Conservation (phyloP, 768 basidiomycete genomes). For the Pseudohyphozyma bogoriensis region DNA sequence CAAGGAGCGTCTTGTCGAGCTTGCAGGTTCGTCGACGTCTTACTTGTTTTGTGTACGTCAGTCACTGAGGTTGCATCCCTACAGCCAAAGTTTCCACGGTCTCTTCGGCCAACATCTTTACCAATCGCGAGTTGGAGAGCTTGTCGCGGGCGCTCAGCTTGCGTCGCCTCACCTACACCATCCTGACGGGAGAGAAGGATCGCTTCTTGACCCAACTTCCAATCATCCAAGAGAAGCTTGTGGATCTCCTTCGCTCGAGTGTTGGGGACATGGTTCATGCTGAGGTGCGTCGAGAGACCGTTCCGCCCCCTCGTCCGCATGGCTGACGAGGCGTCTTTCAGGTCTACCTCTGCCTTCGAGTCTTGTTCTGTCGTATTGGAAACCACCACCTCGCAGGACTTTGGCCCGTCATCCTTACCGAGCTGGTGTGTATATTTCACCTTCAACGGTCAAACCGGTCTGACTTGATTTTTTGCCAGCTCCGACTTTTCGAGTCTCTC, state of each 20-base stretch:
- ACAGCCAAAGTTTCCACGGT: conserved; percentile 54
- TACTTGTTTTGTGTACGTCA: too few relatives aligned
- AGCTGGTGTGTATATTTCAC: conserved; percentile 51
- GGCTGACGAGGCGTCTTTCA: conserved; percentile 14
- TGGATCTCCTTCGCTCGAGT: conserved; percentile 70
- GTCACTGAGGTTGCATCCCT: neutral
- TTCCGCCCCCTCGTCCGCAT: neutral
- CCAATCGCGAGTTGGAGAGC: conserved; percentile 90
- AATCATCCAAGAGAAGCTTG: conserved; percentile 90
- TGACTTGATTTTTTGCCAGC: conserved; percentile 43
- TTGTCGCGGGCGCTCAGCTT: conserved; percentile 72
- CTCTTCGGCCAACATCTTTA: conserved; percentile 91
- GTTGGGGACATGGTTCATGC: conserved; percentile 75
- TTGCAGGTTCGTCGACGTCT: conserved; percentile 53
- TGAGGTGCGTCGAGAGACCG: conserved; percentile 50
- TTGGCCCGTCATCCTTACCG: conserved; percentile 91
- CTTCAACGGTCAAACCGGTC: neutral
- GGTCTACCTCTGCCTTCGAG: conserved; percentile 78
- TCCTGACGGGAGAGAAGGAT: conserved; percentile 84
- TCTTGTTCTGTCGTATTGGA: conserved; percentile 79
- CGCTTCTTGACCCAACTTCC: conserved; percentile 82
- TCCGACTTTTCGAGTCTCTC: conserved; percentile 77
- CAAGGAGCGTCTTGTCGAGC: conserved; percentile 71
- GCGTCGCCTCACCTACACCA: conserved; percentile 70
- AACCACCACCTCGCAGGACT: conserved; percentile 86